Evolutionary conservation across 2,329 filamentous ascomycete species (phyloP).

Genomic region (Coniella vitis): DNA sequence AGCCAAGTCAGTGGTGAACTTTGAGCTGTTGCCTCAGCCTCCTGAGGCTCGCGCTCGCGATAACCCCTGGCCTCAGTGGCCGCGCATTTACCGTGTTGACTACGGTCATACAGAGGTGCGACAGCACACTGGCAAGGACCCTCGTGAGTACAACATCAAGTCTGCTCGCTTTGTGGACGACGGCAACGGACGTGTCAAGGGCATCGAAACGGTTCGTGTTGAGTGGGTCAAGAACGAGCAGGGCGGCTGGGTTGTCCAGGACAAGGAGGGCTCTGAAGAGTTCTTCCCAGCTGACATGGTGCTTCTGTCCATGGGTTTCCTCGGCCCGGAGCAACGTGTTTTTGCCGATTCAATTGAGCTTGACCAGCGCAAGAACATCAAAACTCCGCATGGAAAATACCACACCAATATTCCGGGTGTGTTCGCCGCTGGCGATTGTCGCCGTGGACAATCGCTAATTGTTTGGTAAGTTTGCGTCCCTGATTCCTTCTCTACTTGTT

Average conservation of each 20-base stretch:
- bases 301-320: conserved; percentile 93
- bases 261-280: conserved; percentile 84
- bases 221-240: conserved; percentile 89
- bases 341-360: conserved; percentile 81
- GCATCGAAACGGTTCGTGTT: conserved; percentile 91
- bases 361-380: conserved; percentile 90
- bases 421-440: conserved; percentile 92
- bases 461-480: conserved; percentile 64
- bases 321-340: conserved; percentile 84
- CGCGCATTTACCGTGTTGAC: conserved; percentile 95
- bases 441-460: conserved; percentile 89
- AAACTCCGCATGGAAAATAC: conserved; percentile 84
- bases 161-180: conserved; percentile 94
- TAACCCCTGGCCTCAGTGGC: conserved; percentile 99
- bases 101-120: conserved; percentile 95
- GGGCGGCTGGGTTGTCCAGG: conserved; percentile 98
- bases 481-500: not conserved
- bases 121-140: conserved; percentile 92
- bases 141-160: conserved; percentile 97
- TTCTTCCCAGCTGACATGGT: conserved; percentile 96
- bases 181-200: conserved; percentile 79
- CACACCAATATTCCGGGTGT: conserved; percentile 81
- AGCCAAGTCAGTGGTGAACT: conserved; percentile 93
- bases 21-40: conserved; percentile 89
- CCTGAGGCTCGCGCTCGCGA: conserved; percentile 83